Evolutionary conservation across 2,329 filamentous ascomycete genomes (phyloP).

Genomic region (Exserohilum rostratum): DNA sequence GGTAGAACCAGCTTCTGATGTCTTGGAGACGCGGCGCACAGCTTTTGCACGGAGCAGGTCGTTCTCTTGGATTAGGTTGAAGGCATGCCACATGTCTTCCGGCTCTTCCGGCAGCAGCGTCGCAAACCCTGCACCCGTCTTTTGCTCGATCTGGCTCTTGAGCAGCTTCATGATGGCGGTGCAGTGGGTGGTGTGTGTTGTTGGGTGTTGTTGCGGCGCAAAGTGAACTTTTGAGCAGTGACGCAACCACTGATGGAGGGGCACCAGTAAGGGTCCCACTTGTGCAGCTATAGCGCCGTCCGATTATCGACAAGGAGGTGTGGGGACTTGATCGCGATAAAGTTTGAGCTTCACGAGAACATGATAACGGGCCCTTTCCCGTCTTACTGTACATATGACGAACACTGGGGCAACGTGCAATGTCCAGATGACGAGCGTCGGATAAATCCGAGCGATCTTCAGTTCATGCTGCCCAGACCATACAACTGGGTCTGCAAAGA

Average conservation of each 20-base stretch:
- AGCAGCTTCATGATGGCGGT: slow-evolving; percentile 64
- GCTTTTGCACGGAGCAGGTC: slow-evolving; percentile 71
- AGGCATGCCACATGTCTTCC: slow-evolving; percentile 81
- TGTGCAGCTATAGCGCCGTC: no score
- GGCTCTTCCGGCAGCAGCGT: slow-evolving; percentile 74
- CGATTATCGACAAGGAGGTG: no score
- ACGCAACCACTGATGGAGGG: slow-evolving; percentile 21
- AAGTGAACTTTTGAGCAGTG: slow-evolving; percentile 10
- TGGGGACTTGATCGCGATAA: no score
- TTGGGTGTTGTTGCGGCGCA: not conserved
- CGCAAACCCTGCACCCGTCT: slow-evolving; percentile 68
- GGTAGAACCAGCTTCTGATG: slow-evolving; percentile 66
- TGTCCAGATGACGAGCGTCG: no score
- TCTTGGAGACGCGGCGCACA: slow-evolving; percentile 68
- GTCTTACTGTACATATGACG: no score
- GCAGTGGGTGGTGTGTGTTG: not conserved
- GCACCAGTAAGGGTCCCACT: not conserved
- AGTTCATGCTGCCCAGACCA: no score
- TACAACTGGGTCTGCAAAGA: no score
- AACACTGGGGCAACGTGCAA: no score
- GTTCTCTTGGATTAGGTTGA: slow-evolving; percentile 71
- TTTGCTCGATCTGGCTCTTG: slow-evolving; percentile 67
- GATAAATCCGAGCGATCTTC: no score
- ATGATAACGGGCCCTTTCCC: no score
- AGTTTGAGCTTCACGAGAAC: no score